Evolutionary conservation across 257 asterid species (phyloP).

Genomic region (Fraxinus cuspidata): DNA sequence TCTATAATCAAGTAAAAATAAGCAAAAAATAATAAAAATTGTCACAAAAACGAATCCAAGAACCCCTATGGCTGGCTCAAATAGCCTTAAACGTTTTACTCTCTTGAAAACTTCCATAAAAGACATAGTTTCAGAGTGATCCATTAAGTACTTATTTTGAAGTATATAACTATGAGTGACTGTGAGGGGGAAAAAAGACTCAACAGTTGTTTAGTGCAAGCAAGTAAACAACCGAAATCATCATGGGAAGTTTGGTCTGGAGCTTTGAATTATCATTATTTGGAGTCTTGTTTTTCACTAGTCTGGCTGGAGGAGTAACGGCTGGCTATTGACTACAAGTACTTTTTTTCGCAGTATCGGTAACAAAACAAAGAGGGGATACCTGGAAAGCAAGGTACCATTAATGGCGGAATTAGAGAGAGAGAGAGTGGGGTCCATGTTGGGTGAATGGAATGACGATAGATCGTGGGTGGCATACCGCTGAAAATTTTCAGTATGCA

Average conservation of each 20-base stretch:
- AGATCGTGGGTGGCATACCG: slow-evolving; percentile 9
- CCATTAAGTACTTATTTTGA: slow-evolving; percentile 28
- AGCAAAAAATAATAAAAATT: background rate
- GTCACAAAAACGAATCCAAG: slow-evolving; percentile 53
- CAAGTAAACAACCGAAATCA: slow-evolving; percentile 43
- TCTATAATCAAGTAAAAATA: slow-evolving; percentile 44
- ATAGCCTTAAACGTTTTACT: slow-evolving; percentile 68
- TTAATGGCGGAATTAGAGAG: slow-evolving; percentile 7
- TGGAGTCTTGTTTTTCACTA: slow-evolving; percentile 22
- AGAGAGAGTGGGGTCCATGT: background rate
- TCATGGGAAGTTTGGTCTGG: slow-evolving; percentile 26
- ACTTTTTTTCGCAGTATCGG: slow-evolving; percentile 4
- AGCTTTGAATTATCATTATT: background rate
- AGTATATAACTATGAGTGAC: background rate
- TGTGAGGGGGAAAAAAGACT: background rate
- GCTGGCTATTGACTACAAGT: background rate
- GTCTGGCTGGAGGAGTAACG: slow-evolving; percentile 52
- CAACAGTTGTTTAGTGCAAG: slow-evolving; percentile 38
- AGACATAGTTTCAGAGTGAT: slow-evolving; percentile 32
- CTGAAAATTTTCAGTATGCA: too few species aligned
- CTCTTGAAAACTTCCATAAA: slow-evolving; percentile 53
- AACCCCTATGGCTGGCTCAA: slow-evolving; percentile 76
- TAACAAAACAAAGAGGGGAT: slow-evolving; percentile 26
- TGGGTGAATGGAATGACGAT: slow-evolving; percentile 27
- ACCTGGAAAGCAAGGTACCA: slow-evolving; percentile 36